A percentile compares a stretch with the other conserved stretches of the same genome.
Conservation (phyloP, 2,329 filamentous ascomycete species). For the Madurella mycetomatis region DNA sequence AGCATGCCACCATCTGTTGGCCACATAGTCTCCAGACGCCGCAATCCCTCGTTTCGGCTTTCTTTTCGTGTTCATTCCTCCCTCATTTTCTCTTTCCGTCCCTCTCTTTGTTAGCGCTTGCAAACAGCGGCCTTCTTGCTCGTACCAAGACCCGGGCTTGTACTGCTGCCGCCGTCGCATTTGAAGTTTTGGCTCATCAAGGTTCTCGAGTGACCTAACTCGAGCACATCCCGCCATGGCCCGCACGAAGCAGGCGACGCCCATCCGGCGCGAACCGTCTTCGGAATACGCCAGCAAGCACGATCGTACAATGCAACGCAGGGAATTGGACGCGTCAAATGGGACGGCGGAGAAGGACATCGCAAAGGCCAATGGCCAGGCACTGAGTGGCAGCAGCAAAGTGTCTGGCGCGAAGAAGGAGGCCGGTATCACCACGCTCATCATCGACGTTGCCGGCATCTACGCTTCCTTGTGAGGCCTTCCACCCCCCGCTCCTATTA, state of each 20-base stretch:
- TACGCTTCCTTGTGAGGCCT: slow-evolving; percentile 85
- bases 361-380: slow-evolving; percentile 19
- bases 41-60: slow-evolving; percentile 1
- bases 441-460: slow-evolving; percentile 88
- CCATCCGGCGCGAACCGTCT: slow-evolving; percentile 61
- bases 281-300: slow-evolving; percentile 59
- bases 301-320: slow-evolving; percentile 29
- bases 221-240: slow-evolving; percentile 50
- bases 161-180: background rate
- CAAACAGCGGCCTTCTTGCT: slow-evolving; percentile 1
- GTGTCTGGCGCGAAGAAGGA: slow-evolving; percentile 37
- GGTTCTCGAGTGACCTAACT: background rate
- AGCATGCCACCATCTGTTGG: background rate
- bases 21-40: background rate
- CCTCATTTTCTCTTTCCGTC: background rate
- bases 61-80: slow-evolving; percentile 4
- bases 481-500: background rate
- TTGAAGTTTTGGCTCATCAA: background rate
- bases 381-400: background rate
- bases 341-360: slow-evolving; percentile 31
- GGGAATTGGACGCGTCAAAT: slow-evolving; percentile 22
- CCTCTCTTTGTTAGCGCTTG: background rate
- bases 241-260: slow-evolving; percentile 63
- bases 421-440: slow-evolving; percentile 67
- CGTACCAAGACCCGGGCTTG: background rate